Conservation (phyloP, 2,329 filamentous ascomycete species). For the Pseudohalonectria lignicola region DNA sequence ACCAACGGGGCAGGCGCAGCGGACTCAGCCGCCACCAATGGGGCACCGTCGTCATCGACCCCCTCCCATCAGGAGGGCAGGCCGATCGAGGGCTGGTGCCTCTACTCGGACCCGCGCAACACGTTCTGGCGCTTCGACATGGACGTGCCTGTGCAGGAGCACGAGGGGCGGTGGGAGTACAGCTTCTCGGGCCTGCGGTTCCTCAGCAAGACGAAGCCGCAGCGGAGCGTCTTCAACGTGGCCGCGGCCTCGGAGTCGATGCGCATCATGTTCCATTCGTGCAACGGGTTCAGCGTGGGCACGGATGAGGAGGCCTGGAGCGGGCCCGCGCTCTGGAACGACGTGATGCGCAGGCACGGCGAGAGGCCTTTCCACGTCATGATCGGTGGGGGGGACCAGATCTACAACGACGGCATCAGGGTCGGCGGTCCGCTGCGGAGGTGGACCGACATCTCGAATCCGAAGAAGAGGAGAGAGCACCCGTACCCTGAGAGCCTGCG, state of each 20-base stretch:
- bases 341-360: slow-evolving; percentile 74
- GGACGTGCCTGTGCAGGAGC: slow-evolving; percentile 58
- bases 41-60: not conserved
- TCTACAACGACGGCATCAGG: slow-evolving; percentile 90
- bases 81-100: slow-evolving; percentile 39
- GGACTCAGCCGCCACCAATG: slow-evolving; percentile 1
- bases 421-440: slow-evolving; percentile 68
- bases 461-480: slow-evolving; percentile 67
- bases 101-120: slow-evolving; percentile 55
- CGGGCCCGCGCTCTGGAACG: slow-evolving; percentile 89
- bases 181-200: slow-evolving; percentile 56
- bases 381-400: slow-evolving; percentile 89
- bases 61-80: slow-evolving; percentile 12
- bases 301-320: slow-evolving; percentile 80
- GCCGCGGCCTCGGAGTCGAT: slow-evolving; percentile 77
- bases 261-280: slow-evolving; percentile 98
- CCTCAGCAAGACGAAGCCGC: slow-evolving; percentile 41
- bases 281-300: slow-evolving; percentile 89
- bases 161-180: slow-evolving; percentile 72
- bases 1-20: slow-evolving; percentile 20
- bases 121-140: slow-evolving; percentile 95
- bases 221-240: slow-evolving; percentile 68
- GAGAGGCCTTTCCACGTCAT: slow-evolving; percentile 87
- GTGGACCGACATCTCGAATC: slow-evolving; percentile 80
- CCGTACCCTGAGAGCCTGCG: slow-evolving; percentile 72